Conservation (phyloP, 805 yeast genomes). For the Scheffersomyces ergatensis region DNA sequence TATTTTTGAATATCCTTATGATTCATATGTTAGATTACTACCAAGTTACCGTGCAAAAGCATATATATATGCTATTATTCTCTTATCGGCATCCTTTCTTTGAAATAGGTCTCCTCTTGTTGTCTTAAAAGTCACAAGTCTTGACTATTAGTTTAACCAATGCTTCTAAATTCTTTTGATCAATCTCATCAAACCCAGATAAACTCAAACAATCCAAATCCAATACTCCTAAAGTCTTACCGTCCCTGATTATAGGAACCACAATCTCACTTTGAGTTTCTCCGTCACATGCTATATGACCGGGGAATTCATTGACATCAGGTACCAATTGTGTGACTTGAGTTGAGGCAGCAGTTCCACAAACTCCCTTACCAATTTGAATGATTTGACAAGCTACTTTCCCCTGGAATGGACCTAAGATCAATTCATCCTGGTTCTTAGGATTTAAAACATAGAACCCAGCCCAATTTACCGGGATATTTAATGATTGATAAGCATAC, state of each 20-base stretch:
- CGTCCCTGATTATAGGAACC: constrained; percentile 62
- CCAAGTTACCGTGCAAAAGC: no score
- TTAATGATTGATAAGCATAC: constrained; percentile 75
- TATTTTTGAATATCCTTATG: no score
- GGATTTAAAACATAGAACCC: constrained; percentile 74
- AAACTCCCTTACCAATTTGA: constrained; percentile 79
- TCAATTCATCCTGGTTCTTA: constrained; percentile 40
- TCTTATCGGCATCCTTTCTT: no score
- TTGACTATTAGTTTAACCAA: constrained; percentile 53
- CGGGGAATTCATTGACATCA: constrained; percentile 77
- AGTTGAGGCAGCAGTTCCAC: constrained; percentile 76
- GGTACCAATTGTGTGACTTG: constrained; percentile 68
- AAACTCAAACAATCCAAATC: constrained; percentile 76
- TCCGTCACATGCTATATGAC: constrained; percentile 97
- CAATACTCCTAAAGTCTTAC: constrained; percentile 64
- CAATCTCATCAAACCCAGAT: constrained; percentile 67
- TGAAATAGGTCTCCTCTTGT: no score
- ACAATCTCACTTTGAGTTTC: constrained; percentile 92
- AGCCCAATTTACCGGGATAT: constrained; percentile 76
- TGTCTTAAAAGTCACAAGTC: constrained; percentile 42
- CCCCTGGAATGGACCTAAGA: constrained; percentile 94
- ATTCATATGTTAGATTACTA: no score
- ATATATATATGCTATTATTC: no score
- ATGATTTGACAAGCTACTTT: constrained; percentile 93
- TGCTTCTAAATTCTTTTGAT: constrained; percentile 55